Evolutionary conservation across 2,329 filamentous ascomycete species (phyloP), one percentile per base, ranked within the genome.

Genomic region (Pestalotiopsis sp.): DNA sequence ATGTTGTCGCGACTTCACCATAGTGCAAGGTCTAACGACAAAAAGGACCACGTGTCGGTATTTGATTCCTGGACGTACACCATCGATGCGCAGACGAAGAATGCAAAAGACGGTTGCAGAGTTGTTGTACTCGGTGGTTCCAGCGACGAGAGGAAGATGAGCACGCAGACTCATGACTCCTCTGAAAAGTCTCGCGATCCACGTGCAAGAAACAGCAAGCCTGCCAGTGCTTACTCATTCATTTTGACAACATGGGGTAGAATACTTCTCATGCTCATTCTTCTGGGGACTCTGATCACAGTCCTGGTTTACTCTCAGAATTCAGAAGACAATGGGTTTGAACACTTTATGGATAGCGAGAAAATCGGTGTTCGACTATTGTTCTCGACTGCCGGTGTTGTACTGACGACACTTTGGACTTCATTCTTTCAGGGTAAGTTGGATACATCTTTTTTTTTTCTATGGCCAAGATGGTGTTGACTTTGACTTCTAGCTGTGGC

Each of bases 331-430:
- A 69, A 72, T 9, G 45, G 45, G 3, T 84, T 84, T 38, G 80
- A 83, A 67, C 70, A 69, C 1, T 84, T 84, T 66, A 83, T 84
- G 78, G 77, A 79, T 66, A 76, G 76, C 41, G 75, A 81, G 65
- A 75, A 75, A 1, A 81, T 82, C 49, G 80, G 81, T 0, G 78
- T 82, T 4, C 73, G 77, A 11, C 80, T 83, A 41, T 71, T 84
- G 14, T 82, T 83, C 69, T 80, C 81, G 1, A 69, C 74, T 6
- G 66, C 81, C 1, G 82, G 81, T 64, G 78, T 83, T 5, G 67
- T 76, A 2, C 77, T 81, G 38, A 78, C 78, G 27, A 72, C 81
- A 23, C 78, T 79, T 63, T 83, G 81, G 81, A 74, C 74, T 3
- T 74, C 74, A 2, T 78, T 82, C 66, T 79, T 81, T 60, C 69